phyloP scores from a whole-genome alignment of 768 basidiomycete species.

The Tricholoma furcatifolium region DNA sequence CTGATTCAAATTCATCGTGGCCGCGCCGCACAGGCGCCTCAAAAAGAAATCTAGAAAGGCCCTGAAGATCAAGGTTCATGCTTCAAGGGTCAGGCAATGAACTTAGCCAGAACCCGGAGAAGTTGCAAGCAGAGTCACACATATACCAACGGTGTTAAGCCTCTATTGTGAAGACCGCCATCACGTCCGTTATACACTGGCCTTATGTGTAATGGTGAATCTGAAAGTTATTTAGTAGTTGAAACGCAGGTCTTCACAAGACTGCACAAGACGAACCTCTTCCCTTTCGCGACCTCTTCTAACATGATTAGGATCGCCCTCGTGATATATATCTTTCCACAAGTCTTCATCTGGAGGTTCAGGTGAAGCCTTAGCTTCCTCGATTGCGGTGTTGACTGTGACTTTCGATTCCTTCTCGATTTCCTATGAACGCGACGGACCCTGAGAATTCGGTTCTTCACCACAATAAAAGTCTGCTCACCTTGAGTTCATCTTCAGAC shows the following conservation, averaged over 20 bases:
- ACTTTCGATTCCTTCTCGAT: conserved; percentile 91
- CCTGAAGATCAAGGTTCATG: too few relatives aligned
- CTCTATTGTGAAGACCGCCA: too few relatives aligned
- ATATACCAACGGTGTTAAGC: too few relatives aligned
- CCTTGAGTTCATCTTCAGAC: conserved; percentile 88
- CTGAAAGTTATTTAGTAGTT: not conserved
- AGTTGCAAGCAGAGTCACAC: too few relatives aligned
- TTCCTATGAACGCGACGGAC: conserved; percentile 36
- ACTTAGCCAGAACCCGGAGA: too few relatives aligned
- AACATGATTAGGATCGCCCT: conserved; percentile 77
- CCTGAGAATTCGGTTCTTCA: not conserved
- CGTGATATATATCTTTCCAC: conserved; percentile 86
- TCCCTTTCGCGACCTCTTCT: conserved; percentile 93
- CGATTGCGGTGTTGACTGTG: conserved; percentile 84
- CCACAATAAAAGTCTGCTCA: conserved; percentile 17
- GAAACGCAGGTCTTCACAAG: too few relatives aligned
- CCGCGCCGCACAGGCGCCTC: too few relatives aligned
- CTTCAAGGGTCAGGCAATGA: too few relatives aligned
- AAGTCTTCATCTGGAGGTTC: conserved; percentile 69
- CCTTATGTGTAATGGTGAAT: not conserved
- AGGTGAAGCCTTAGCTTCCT: conserved; percentile 85
- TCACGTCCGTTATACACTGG: too few relatives aligned
- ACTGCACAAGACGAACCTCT: conserved; percentile 45
- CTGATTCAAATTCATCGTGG: too few relatives aligned
- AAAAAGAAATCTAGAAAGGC: too few relatives aligned